Conservation (phyloP, 2,329 filamentous ascomycete species). For the Rhexocercosporidium sp. region DNA sequence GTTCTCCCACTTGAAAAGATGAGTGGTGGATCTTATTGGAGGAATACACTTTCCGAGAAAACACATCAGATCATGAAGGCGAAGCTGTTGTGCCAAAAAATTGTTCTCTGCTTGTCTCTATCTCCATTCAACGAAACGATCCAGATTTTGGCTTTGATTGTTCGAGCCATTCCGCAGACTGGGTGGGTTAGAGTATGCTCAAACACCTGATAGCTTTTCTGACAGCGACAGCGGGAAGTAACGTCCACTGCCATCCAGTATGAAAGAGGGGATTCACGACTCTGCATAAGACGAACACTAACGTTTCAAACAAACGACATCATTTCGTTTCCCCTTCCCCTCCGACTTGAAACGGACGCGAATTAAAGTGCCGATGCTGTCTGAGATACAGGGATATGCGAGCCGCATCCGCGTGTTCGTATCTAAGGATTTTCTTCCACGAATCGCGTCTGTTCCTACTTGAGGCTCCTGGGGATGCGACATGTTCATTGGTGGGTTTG, state of each 20-base stretch:
- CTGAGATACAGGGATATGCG: too few species aligned
- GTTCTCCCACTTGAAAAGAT: too few species aligned
- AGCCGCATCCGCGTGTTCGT: too few species aligned
- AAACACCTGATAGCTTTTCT: too few species aligned
- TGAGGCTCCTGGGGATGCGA: neutral
- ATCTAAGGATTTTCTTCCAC: too few species aligned
- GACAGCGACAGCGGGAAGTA: too few species aligned
- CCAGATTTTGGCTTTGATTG: too few species aligned
- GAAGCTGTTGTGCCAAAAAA: neutral
- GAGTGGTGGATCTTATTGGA: neutral
- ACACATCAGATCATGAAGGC: neutral
- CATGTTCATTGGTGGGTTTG: slow-evolving; percentile 1
- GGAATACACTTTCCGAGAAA: neutral
- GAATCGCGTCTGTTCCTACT: too few species aligned
- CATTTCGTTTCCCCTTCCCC: neutral
- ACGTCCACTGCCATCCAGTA: too few species aligned
- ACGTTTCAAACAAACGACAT: neutral
- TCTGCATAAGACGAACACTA: neutral
- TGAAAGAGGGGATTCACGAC: too few species aligned
- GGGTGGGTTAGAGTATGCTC: too few species aligned
- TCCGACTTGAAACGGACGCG: slow-evolving; percentile 3
- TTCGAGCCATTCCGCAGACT: too few species aligned
- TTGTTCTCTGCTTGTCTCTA: neutral
- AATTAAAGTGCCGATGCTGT: neutral
- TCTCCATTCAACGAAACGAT: neutral